These are phyloP conservation scores for Curvularia hawaiiensis DNA, from an alignment of 2,329 filamentous ascomycete species.

Conservation along the genomic window DNA sequence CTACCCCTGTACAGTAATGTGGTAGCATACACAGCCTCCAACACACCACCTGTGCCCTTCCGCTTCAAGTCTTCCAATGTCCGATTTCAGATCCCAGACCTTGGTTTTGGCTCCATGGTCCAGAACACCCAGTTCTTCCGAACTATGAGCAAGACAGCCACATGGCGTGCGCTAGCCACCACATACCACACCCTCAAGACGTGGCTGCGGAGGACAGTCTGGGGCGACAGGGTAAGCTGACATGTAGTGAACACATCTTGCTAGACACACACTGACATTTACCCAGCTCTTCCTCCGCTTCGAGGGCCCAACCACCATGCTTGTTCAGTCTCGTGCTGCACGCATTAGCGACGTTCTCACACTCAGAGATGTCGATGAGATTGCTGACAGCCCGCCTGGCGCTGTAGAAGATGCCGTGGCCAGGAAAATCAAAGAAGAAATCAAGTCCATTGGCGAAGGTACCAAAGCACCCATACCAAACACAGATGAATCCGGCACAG, in stretches of 20 bases:
- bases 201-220: slow-evolving; percentile 79
- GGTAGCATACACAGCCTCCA: slow-evolving; percentile 82
- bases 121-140: slow-evolving; percentile 75
- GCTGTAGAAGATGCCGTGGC: slow-evolving; percentile 62
- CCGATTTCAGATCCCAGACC: slow-evolving; percentile 75
- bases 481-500: slow-evolving; percentile 21
- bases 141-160: slow-evolving; percentile 70
- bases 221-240: slow-evolving; percentile 76
- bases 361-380: slow-evolving; percentile 82
- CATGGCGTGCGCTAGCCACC: slow-evolving; percentile 73
- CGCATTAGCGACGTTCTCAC: slow-evolving; percentile 79
- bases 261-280: slow-evolving; percentile 16
- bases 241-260: neutral
- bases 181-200: slow-evolving; percentile 74
- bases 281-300: slow-evolving; percentile 82
- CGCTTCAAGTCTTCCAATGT: slow-evolving; percentile 79
- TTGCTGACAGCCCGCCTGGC: slow-evolving; percentile 81
- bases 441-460: slow-evolving; percentile 38
- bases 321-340: slow-evolving; percentile 86
- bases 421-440: slow-evolving; percentile 44
- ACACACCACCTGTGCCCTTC: slow-evolving; percentile 78
- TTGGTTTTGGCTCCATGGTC: slow-evolving; percentile 67
- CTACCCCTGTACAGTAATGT: slow-evolving; percentile 67
- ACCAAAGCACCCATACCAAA: slow-evolving; percentile 24
- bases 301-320: slow-evolving; percentile 80